phyloP scores from a whole-genome alignment of 495 filamentous ascomycete species.

The Xylaria flabelliformis region DNA sequence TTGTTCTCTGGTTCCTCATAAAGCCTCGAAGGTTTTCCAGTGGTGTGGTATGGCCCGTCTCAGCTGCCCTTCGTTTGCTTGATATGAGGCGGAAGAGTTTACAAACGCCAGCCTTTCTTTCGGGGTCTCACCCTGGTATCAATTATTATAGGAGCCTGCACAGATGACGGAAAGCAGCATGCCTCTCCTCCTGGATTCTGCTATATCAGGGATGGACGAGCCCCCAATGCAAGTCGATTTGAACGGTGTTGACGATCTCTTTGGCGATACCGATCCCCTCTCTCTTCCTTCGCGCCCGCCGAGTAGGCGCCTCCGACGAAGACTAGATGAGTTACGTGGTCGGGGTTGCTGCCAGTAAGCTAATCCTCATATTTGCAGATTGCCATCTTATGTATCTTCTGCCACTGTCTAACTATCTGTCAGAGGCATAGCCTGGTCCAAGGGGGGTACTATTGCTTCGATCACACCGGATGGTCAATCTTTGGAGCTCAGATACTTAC shows the following conservation, averaged over 20 bases:
- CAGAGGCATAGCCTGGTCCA: constrained; percentile 90
- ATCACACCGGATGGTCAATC: constrained; percentile 72
- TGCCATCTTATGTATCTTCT: constrained; percentile 11
- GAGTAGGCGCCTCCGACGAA: constrained; percentile 71
- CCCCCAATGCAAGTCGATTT: constrained; percentile 69
- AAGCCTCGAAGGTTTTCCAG: neutral
- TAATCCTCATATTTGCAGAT: constrained; percentile 7
- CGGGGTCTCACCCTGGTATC: neutral
- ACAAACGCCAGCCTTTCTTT: neutral
- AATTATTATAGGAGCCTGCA: neutral
- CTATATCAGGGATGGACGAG: constrained; percentile 35
- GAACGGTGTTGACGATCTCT: constrained; percentile 76
- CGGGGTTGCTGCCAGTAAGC: constrained; percentile 86
- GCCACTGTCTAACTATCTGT: constrained; percentile 29
- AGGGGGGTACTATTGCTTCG: constrained; percentile 82
- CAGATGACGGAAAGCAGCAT: constrained; percentile 44
- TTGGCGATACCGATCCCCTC: constrained; percentile 71
- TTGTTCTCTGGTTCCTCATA: neutral
- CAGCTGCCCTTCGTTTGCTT: neutral
- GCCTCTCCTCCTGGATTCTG: constrained; percentile 45
- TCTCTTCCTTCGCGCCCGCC: constrained; percentile 57
- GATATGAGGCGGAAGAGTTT: neutral
- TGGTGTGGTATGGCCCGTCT: constrained; percentile 7
- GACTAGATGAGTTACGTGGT: constrained; percentile 78
- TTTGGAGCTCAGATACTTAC: constrained; percentile 74